These are phyloP conservation scores for Globomyces sp. DNA, from an alignment of 371 early-diverging fungal species.

Conservation along the genomic window DNA sequence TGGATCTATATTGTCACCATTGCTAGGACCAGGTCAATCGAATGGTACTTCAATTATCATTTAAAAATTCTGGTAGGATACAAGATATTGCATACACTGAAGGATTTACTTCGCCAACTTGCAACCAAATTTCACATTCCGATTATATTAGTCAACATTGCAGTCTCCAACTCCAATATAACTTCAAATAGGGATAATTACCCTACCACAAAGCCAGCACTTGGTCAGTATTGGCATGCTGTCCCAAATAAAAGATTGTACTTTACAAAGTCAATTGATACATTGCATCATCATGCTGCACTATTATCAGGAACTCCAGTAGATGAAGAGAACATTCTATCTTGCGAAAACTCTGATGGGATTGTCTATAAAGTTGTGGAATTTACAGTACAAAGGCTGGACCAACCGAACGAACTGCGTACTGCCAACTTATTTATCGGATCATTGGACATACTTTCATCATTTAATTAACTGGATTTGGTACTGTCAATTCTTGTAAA, in stretches of 20 bases:
- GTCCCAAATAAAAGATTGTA: background rate
- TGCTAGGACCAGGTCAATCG: conserved; percentile 2
- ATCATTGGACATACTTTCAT: no score
- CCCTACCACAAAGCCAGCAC: conserved; percentile 6
- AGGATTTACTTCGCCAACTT: background rate
- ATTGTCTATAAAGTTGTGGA: background rate
- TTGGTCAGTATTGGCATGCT: conserved; percentile 28
- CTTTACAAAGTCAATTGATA: conserved; percentile 3
- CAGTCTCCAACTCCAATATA: background rate
- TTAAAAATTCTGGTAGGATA: background rate
- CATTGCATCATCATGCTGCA: background rate
- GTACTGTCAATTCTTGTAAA: no score
- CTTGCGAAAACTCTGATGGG: background rate
- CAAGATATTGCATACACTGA: background rate
- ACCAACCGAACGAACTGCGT: no score
- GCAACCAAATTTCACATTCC: background rate
- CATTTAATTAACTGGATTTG: no score
- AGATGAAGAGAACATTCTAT: background rate
- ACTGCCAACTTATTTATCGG: no score
- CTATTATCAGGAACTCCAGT: background rate
- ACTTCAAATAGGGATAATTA: no score
- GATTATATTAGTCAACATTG: background rate
- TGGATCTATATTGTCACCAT: background rate
- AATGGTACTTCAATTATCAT: background rate
- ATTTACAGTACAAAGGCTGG: background rate